Conservation (phyloP, 108 stramenopile species). For the Nitzschia sp. region DNA sequence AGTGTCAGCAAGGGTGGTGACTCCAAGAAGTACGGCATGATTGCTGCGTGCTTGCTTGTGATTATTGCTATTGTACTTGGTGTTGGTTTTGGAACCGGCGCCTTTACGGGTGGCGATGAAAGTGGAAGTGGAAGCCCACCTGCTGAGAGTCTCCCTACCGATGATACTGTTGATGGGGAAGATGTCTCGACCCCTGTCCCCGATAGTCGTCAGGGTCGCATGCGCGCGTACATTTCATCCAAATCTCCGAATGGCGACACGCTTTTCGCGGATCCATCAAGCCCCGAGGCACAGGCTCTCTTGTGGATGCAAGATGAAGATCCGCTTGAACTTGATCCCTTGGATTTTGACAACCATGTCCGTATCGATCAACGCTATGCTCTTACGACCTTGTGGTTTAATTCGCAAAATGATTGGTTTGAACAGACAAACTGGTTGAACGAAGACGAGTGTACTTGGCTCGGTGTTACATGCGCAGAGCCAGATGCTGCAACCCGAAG, state of each 20-base stretch:
- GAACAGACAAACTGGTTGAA: conserved; percentile 56
- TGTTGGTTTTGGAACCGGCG: conserved; percentile 35
- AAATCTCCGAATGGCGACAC: conserved; percentile 20
- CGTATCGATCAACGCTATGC: conserved; percentile 66
- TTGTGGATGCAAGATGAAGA: conserved; percentile 48
- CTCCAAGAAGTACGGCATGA: neutral
- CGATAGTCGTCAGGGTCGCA: conserved; percentile 1
- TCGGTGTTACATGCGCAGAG: conserved; percentile 41
- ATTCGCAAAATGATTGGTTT: conserved; percentile 29
- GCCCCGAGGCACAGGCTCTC: conserved; percentile 56
- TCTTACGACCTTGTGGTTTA: conserved; percentile 61
- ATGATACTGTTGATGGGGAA: neutral
- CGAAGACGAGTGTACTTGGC: conserved; percentile 73
- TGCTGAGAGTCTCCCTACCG: neutral
- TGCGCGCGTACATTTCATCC: conserved; percentile 11
- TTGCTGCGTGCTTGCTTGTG: conserved; percentile 10
- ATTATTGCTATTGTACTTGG: conserved; percentile 27
- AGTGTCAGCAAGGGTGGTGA: conserved; percentile 1
- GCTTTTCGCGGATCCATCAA: conserved; percentile 20
- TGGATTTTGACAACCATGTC: conserved; percentile 11
- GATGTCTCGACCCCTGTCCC: neutral
- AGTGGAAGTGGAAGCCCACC: neutral
- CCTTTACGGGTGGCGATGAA: conserved; percentile 14
- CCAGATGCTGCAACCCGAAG: neutral
- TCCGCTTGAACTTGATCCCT: conserved; percentile 29